A percentile compares a stretch with the other conserved stretches of the same genome.
Conservation (phyloP, 208 protist species). For the Acanthamoeba royreba region DNA sequence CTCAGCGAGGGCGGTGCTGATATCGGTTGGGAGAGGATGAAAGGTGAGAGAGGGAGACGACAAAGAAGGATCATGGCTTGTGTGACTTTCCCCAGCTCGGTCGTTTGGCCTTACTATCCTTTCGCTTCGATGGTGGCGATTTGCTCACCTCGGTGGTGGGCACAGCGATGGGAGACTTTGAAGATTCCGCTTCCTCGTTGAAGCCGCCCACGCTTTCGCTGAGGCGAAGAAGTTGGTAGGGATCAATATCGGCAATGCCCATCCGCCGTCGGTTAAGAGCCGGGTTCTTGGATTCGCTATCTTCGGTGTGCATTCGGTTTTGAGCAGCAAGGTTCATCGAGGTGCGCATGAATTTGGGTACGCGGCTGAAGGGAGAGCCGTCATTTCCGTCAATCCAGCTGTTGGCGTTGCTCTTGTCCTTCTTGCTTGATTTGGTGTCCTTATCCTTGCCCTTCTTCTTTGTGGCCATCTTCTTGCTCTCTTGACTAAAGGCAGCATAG, state of each 20-base stretch:
- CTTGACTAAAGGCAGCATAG: neutral
- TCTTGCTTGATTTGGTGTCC: neutral
- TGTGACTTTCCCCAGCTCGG: neutral
- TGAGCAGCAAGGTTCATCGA: neutral
- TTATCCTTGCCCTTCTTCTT: neutral
- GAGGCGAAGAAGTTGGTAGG: neutral
- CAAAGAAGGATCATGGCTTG: neutral
- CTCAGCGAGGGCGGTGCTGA: too few species aligned
- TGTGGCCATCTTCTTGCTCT: neutral
- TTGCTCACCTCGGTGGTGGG: neutral
- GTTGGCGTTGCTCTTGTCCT: too few species aligned
- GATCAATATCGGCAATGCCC: slow-evolving; percentile 31
- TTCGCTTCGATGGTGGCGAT: neutral
- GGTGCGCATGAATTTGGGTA: neutral
- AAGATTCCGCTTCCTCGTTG: neutral
- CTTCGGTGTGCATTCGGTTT: too few species aligned
- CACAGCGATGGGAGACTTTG: neutral
- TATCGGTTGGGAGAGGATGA: too few species aligned
- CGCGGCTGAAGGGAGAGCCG: neutral
- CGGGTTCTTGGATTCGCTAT: neutral
- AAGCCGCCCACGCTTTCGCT: slow-evolving; percentile 41
- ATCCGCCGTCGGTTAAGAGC: neutral
- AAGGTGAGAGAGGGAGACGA: too few species aligned
- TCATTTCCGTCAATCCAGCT: too few species aligned
- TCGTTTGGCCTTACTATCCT: neutral